phyloP scores from a whole-genome alignment of 352 stramenopile genomes.

The Peronospora tabacina region DNA sequence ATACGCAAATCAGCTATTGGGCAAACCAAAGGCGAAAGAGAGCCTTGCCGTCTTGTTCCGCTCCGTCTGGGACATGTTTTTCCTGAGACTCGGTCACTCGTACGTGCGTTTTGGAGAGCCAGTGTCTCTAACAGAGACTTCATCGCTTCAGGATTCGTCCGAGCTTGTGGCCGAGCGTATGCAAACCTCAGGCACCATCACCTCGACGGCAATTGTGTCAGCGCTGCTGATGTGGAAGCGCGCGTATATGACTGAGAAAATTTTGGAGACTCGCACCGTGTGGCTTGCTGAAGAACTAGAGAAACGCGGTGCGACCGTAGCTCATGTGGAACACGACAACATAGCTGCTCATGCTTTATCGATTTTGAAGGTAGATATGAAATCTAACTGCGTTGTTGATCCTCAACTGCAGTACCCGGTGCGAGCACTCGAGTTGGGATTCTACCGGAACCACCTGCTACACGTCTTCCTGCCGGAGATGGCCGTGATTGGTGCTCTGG shows the following conservation, averaged over 20 bases:
- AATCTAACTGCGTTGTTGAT: conserved; percentile 33
- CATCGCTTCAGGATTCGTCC: conserved; percentile 41
- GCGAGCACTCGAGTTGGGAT: conserved; percentile 63
- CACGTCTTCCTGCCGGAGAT: conserved; percentile 77
- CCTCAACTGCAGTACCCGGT: conserved; percentile 52
- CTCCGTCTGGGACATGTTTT: conserved; percentile 66
- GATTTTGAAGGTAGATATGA: conserved; percentile 47
- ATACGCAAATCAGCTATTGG: conserved; percentile 82
- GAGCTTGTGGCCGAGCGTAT: conserved; percentile 55
- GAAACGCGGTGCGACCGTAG: conserved; percentile 39
- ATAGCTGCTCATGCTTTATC: conserved; percentile 54
- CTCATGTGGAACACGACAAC: conserved; percentile 46
- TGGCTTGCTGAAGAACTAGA: conserved; percentile 58
- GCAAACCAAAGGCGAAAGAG: conserved; percentile 81
- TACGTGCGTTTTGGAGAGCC: conserved; percentile 81
- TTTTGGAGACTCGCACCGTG: conserved; percentile 40
- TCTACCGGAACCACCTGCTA: conserved; percentile 83
- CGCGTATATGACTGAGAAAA: conserved; percentile 44
- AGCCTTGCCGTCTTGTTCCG: conserved; percentile 63
- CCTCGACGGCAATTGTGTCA: conserved; percentile 62
- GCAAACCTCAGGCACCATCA: conserved; percentile 69
- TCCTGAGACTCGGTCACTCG: conserved; percentile 67
- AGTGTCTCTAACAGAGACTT: conserved; percentile 44
- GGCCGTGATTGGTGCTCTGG: conserved; percentile 51
- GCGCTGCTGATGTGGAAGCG: conserved; percentile 77